Evolutionary conservation across 768 basidiomycete species (phyloP).

Genomic region (Candolleomyces efflorescens): DNA sequence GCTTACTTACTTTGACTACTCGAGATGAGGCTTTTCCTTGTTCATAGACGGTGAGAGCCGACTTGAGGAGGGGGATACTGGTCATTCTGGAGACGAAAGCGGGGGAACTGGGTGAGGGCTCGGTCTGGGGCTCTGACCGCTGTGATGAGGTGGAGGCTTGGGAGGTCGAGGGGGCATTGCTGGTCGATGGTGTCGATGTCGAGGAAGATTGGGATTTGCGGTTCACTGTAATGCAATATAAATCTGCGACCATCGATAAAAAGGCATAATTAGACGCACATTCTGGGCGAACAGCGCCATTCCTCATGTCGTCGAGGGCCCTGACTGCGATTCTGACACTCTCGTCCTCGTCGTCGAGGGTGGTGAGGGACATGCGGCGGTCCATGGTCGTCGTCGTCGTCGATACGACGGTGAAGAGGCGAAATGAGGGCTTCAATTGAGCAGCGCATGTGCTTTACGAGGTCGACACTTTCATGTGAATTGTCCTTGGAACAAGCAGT

Average conservation of each 20-base stretch:
- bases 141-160: not conserved
- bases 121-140: slow-evolving; percentile 8
- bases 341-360: slow-evolving; percentile 56
- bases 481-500: not conserved
- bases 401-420: slow-evolving; percentile 13
- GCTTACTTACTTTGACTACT: slow-evolving; percentile 68
- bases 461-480: slow-evolving; percentile 6
- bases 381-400: slow-evolving; percentile 14
- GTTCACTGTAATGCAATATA: too few relatives aligned
- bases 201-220: not conserved
- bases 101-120: slow-evolving; percentile 20
- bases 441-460: slow-evolving; percentile 1
- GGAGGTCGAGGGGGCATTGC: slow-evolving; percentile 6
- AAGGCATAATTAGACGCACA: slow-evolving; percentile 1
- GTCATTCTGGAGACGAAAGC: slow-evolving; percentile 52
- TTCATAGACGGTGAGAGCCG: slow-evolving; percentile 72
- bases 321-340: slow-evolving; percentile 74
- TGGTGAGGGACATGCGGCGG: slow-evolving; percentile 1
- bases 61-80: slow-evolving; percentile 66
- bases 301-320: slow-evolving; percentile 78
- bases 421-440: slow-evolving; percentile 1
- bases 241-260: not conserved
- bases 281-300: slow-evolving; percentile 27
- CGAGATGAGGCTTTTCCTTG: slow-evolving; percentile 79
- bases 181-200: slow-evolving; percentile 6